Percentiles rank a stretch among this genome's conserved stretches.
phyloP scores from a whole-genome alignment of 805 yeast species.

The Maudiozyma serrabonitensis region DNA sequence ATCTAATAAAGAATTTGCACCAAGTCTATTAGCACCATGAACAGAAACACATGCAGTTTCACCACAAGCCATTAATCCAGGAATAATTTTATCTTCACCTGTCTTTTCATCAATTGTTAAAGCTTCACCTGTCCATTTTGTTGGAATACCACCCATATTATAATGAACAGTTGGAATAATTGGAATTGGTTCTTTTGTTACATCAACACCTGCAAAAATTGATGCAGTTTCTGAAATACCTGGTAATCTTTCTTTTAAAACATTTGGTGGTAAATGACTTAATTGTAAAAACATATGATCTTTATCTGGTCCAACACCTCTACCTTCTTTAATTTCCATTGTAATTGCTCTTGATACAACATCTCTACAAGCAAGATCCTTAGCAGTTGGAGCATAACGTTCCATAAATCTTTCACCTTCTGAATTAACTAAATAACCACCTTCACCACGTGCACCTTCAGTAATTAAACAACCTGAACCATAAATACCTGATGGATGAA shows the following conservation, averaged over 20 bases:
- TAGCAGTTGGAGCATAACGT: constrained; percentile 97
- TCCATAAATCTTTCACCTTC: constrained; percentile 99
- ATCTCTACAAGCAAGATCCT: constrained; percentile 96
- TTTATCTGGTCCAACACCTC: constrained; percentile 95
- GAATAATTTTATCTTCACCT: constrained; percentile 85
- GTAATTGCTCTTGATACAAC: constrained; percentile 98
- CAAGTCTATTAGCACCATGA: constrained; percentile 98
- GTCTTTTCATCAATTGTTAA: constrained; percentile 63
- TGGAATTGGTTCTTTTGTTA: constrained; percentile 98
- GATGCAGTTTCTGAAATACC: constrained; percentile 99
- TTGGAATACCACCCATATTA: constrained; percentile 99
- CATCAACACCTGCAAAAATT: constrained; percentile 98
- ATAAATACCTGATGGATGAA: constrained; percentile 99
- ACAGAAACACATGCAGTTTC: constrained; percentile 99
- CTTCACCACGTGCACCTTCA: constrained; percentile 99
- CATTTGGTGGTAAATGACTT: constrained; percentile 86
- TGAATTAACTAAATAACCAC: constrained; percentile 91
- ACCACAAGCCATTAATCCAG: constrained; percentile 95
- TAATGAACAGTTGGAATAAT: constrained; percentile 97
- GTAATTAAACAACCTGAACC: constrained; percentile 98
- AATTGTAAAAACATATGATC: constrained; percentile 94
- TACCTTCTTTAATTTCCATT: constrained; percentile 95
- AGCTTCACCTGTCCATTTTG: constrained; percentile 94
- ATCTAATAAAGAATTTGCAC: constrained; percentile 95
- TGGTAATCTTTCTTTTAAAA: constrained; percentile 90